Evolutionary conservation across 176 grass and related monocot genomes (phyloP), one percentile per base, ranked within the genome.

Genomic region (Aegilops sharonensis): DNA sequence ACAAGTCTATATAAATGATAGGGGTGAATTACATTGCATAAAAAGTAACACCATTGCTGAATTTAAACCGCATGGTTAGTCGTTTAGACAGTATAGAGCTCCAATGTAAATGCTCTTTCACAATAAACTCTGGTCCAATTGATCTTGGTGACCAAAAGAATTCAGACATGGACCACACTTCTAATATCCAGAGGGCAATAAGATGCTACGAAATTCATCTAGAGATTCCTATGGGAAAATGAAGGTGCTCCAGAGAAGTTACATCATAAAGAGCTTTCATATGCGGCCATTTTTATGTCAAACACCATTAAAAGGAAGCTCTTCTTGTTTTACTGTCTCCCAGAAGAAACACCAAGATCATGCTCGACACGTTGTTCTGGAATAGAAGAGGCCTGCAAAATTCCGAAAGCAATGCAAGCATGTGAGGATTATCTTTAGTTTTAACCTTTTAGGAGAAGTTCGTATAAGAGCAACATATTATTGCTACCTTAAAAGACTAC

Each of bases 381-480:
- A 68, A 59, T 75, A 25, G 57, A 83, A 83, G 54, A 43, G 54
- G 27, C 68, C 85, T 91, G 68, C 2, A 87, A 87, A 80, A 47
- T 87, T 80, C 8, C 9, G 59, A 5, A 84, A 68, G 5, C 57
- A 61, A 80, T 67, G 67, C 56, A 65, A 85, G 31, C 62, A 85
- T 60, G 35, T 80, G 31, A 84, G 47, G 43, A 79, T 79, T 70
- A 11, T 61, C 43, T 60, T 45, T 48, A 79, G 66, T 65, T 9
- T 52, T 24, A 64, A 6, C 35, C 35, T 36, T 36, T 36, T 7
- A 36, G 35, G 35, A 36, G 20, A 84, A 61, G 3, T 34, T n/a
- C 6, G 11, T 23, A 52, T 5, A 77, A 75, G 14, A 54, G 12
- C 15, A 64, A 9, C 37, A 74, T 25, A 75, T n/a, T 76, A 2